phyloP scores from a whole-genome alignment of 176 grass and related monocot genomes.

The Aegilops tauschii region DNA sequence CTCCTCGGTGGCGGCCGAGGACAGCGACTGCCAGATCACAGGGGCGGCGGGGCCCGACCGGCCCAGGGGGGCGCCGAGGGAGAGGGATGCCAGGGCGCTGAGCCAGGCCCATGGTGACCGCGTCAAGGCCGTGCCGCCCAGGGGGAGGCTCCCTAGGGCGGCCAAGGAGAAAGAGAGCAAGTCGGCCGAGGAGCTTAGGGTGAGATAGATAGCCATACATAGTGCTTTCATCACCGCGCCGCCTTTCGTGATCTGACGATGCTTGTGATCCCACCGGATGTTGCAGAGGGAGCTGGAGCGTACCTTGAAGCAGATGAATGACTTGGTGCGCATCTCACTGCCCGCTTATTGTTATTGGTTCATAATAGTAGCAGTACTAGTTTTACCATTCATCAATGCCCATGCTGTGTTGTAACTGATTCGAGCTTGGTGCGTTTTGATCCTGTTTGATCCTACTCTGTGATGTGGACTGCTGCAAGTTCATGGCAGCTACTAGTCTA shows the following conservation, averaged over 20 bases:
- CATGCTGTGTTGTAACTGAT: neutral
- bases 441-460: neutral
- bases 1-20: neutral
- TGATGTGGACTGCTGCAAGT: neutral
- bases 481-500: neutral
- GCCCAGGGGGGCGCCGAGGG: constrained; percentile 1
- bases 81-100: neutral
- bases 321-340: neutral
- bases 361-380: neutral
- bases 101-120: too few species aligned
- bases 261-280: neutral
- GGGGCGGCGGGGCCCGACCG: too few species aligned
- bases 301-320: neutral
- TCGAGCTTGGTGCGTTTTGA: neutral
- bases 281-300: constrained; percentile 7
- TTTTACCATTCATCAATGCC: neutral
- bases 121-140: too few species aligned
- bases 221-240: neutral
- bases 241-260: constrained; percentile 1
- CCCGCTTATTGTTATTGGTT: too few species aligned
- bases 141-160: neutral
- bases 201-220: constrained; percentile 20
- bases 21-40: too few species aligned
- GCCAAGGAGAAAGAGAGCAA: constrained; percentile 4
- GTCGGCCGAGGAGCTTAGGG: constrained; percentile 71